Percentiles rank a stretch among this genome's conserved stretches.
These are phyloP conservation scores for Mycena chlorophos DNA, from an alignment of 768 basidiomycete genomes.

Conservation along the genomic window DNA sequence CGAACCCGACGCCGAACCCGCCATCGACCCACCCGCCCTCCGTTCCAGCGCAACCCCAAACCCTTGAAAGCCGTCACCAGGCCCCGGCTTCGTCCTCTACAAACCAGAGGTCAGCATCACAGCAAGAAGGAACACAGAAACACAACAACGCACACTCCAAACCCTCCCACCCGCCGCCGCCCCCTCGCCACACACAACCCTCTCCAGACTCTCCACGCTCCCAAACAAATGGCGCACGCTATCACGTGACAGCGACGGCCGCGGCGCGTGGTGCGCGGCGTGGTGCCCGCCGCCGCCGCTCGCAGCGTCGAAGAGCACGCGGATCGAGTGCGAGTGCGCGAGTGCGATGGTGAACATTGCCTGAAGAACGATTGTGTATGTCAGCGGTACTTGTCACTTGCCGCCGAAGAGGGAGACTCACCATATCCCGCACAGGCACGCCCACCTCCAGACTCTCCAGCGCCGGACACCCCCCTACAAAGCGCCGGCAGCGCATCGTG, in stretches of 20 bases:
- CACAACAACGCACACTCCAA: slow-evolving; percentile 54
- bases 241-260: slow-evolving; percentile 37
- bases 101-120: background rate
- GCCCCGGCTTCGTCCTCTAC: background rate
- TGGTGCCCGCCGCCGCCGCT: no score
- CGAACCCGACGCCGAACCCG: slow-evolving; percentile 11
- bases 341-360: slow-evolving; percentile 38
- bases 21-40: background rate
- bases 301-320: slow-evolving; percentile 47
- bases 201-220: slow-evolving; percentile 40
- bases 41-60: background rate
- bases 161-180: slow-evolving; percentile 44
- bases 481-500: slow-evolving; percentile 41
- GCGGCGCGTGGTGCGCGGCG: slow-evolving; percentile 34
- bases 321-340: slow-evolving; percentile 37
- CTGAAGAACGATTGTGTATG: slow-evolving; percentile 18
- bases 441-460: slow-evolving; percentile 53
- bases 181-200: slow-evolving; percentile 50
- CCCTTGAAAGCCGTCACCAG: background rate
- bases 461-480: slow-evolving; percentile 40
- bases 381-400: background rate
- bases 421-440: slow-evolving; percentile 53
- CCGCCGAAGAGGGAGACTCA: background rate
- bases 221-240: slow-evolving; percentile 44
- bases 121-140: background rate